Conservation (phyloP, 2,329 filamentous ascomycete species). For the Paraconiothyrium brasiliense region DNA sequence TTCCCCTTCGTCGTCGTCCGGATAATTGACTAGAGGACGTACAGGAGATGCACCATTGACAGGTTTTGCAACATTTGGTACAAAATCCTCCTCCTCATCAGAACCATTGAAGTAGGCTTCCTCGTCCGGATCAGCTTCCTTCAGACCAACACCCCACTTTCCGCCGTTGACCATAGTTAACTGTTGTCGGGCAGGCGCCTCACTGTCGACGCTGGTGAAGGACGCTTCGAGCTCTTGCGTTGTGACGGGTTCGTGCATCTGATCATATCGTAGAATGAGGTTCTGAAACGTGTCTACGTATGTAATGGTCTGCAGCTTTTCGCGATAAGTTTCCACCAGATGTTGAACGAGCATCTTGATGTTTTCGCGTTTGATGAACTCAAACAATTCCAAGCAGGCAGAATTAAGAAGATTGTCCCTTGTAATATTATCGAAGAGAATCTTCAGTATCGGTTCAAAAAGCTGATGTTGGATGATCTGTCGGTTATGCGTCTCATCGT, state of each 20-base stretch:
- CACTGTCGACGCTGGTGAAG: slow-evolving; percentile 74
- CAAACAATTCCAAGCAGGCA: slow-evolving; percentile 92
- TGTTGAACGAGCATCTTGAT: slow-evolving; percentile 81
- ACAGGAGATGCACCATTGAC: slow-evolving; percentile 71
- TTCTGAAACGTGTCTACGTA: slow-evolving; percentile 87
- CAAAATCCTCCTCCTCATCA: slow-evolving; percentile 79
- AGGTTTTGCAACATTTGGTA: slow-evolving; percentile 44
- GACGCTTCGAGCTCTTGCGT: slow-evolving; percentile 65
- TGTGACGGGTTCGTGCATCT: slow-evolving; percentile 70
- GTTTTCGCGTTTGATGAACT: slow-evolving; percentile 74
- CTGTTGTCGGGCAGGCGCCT: slow-evolving; percentile 50
- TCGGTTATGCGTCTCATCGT: slow-evolving; percentile 90
- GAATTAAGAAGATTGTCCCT: slow-evolving; percentile 94
- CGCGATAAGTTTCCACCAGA: slow-evolving; percentile 83
- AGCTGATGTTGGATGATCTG: slow-evolving; percentile 84
- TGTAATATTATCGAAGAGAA: slow-evolving; percentile 85
- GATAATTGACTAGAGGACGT: slow-evolving; percentile 85
- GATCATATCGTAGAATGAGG: slow-evolving; percentile 80
- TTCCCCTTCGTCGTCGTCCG: slow-evolving; percentile 79
- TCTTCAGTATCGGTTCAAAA: slow-evolving; percentile 83
- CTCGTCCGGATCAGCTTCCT: slow-evolving; percentile 84
- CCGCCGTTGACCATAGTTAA: slow-evolving; percentile 63
- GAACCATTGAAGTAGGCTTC: slow-evolving; percentile 94
- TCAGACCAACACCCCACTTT: slow-evolving; percentile 74
- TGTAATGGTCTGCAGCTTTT: slow-evolving; percentile 76